These are phyloP conservation scores for Lasiosphaeria hispida DNA, from an alignment of 495 filamentous ascomycete species.

Conservation along the genomic window DNA sequence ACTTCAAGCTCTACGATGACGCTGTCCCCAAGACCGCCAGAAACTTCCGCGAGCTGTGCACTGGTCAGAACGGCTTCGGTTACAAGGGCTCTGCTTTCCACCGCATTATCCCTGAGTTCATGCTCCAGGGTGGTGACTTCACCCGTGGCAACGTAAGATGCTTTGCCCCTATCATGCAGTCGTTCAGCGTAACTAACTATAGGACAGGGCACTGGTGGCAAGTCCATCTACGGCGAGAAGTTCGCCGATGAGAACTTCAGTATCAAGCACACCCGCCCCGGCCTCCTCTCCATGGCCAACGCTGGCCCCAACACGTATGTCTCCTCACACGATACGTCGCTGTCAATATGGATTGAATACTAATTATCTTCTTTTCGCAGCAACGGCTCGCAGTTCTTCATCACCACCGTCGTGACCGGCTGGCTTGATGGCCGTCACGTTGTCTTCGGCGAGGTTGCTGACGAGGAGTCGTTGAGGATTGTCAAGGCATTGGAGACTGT, in stretches of 20 bases:
- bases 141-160: conserved; percentile 82
- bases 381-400: conserved; percentile 78
- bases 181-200: conserved; percentile 9
- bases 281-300: conserved; percentile 80
- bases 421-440: conserved; percentile 80
- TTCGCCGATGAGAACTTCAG: conserved; percentile 80
- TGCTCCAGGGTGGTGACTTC: conserved; percentile 99
- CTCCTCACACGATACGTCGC: not conserved
- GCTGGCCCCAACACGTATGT: conserved; percentile 75
- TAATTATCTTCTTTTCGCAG: conserved; percentile 33
- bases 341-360: not conserved
- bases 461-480: conserved; percentile 57
- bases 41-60: conserved; percentile 95
- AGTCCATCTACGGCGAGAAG: conserved; percentile 86
- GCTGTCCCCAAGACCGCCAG: conserved; percentile 86
- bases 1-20: conserved; percentile 85
- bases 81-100: conserved; percentile 84
- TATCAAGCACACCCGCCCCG: conserved; percentile 59
- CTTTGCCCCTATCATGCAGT: not conserved
- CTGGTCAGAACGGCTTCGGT: conserved; percentile 85
- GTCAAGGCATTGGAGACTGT: conserved; percentile 74
- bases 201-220: conserved; percentile 72
- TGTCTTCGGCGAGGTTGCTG: conserved; percentile 76
- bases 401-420: conserved; percentile 67
- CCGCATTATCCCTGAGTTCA: conserved; percentile 93